Base-by-base conservation (phyloP, 441 rosid species). In the Pelargonium australe region DNA sequence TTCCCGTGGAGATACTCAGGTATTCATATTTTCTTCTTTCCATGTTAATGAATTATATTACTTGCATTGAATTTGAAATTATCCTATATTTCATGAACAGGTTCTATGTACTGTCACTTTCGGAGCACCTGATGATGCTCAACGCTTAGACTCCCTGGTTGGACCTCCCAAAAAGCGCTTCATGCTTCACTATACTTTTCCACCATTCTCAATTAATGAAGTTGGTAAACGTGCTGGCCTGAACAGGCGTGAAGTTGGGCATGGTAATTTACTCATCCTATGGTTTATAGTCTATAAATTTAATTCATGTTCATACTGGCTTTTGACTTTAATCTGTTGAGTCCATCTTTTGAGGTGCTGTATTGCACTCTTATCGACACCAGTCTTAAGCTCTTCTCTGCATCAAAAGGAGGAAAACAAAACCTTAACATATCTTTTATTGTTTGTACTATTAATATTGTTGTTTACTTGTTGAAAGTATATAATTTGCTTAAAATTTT, bases 231-330 rank as follows among this genome's bases (percentile, higher is more conserved):
- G 83, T 74, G 80, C 75, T 73, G 98, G 99, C 82, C 83, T 95
- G 63, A 95, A 95, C 80, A 89, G 98, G 80, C 97, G 98, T 77
- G 98, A 95, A 90, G 98, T 95, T 77, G 98, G 99, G 70, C 99
- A 95, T 81, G 98, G 99, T 95, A 62, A 47, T 65, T 67, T 70
- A 14, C 64, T 9, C 43, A 69, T 62, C 63, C 47, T 70, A 13
- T 68, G 58, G 7, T 31, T 47, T 37, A 55, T 2, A 67, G 61
- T 55, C 19, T 19, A 28, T 45, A 14, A 64, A 20, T 55, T 44
- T 19, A 2, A 16, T 63, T 11, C 37, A 20, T 1, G 4, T 6
- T 19, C 19, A 45, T 25, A 53, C 51, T 17, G 19, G 12, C 25
- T 31, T 64, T 17, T 40, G 64, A 28, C 34, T 17, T 64, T 64